Conservation (phyloP, 371 early-diverging fungal genomes). For the Haplosporangium sp. region DNA sequence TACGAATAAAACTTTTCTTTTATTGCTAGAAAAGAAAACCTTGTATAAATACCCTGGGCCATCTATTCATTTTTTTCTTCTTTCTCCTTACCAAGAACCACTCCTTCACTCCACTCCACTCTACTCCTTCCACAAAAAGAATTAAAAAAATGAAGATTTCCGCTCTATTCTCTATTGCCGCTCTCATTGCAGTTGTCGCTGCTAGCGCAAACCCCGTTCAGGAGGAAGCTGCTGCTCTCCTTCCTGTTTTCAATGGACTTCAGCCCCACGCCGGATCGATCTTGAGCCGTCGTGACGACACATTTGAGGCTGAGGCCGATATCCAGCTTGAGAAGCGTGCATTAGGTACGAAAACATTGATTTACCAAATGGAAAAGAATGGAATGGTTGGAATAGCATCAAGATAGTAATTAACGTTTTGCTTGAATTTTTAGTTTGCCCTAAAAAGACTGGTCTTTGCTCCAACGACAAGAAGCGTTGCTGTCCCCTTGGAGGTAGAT, state of each 20-base stretch:
- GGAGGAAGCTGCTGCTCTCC: background rate
- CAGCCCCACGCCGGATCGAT: background rate
- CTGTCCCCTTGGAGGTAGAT: conserved; percentile 1
- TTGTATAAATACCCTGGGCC: too few relatives aligned
- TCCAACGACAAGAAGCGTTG: conserved; percentile 8
- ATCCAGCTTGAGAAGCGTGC: background rate
- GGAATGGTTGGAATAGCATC: too few relatives aligned
- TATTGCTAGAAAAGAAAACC: too few relatives aligned
- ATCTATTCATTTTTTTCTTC: too few relatives aligned
- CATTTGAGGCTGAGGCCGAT: background rate
- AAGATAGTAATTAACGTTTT: too few relatives aligned
- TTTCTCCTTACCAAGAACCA: too few relatives aligned
- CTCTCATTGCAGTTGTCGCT: background rate
- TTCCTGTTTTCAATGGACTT: background rate
- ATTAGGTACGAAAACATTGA: background rate
- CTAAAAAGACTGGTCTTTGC: background rate
- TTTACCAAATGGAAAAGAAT: too few relatives aligned
- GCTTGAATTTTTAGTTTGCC: background rate
- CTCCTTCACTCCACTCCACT: too few relatives aligned
- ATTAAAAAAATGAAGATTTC: background rate
- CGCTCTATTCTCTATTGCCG: background rate
- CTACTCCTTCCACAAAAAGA: too few relatives aligned
- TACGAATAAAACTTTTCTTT: too few relatives aligned
- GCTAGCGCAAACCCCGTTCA: background rate
- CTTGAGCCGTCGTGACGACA: conserved; percentile 1